These are phyloP conservation scores for Friedmanniomyces endolithicus DNA, from an alignment of 495 filamentous ascomycete genomes.

Conservation along the genomic window DNA sequence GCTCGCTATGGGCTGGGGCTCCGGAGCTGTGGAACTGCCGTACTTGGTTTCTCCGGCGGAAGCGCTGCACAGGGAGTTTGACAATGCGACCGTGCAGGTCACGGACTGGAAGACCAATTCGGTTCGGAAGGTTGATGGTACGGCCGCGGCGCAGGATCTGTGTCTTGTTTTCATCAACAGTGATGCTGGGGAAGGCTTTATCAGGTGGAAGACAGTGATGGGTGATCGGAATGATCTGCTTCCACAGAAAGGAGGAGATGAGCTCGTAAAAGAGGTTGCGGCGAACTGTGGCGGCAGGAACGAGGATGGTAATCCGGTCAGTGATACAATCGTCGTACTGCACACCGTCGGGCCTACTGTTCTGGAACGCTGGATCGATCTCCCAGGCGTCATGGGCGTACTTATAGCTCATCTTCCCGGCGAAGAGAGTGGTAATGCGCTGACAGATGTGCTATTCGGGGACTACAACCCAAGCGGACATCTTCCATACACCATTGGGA, in stretches of 20 bases:
- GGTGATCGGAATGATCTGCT: constrained; percentile 74
- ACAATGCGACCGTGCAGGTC: constrained; percentile 43
- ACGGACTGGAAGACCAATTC: constrained; percentile 50
- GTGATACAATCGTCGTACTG: constrained; percentile 63
- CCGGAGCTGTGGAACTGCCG: constrained; percentile 76
- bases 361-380: constrained; percentile 71
- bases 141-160: constrained; percentile 47
- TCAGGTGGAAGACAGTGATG: constrained; percentile 46
- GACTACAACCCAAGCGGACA: constrained; percentile 75
- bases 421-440: constrained; percentile 76
- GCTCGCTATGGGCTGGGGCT: constrained; percentile 78
- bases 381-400: constrained; percentile 66
- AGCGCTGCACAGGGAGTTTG: constrained; percentile 51
- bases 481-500: constrained; percentile 84
- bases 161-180: constrained; percentile 54
- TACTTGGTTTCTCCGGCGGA: constrained; percentile 62
- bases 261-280: constrained; percentile 59
- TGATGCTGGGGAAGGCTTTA: constrained; percentile 54
- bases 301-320: constrained; percentile 26
- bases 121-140: constrained; percentile 29
- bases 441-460: constrained; percentile 76
- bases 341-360: constrained; percentile 83
- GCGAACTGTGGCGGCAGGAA: constrained; percentile 52
- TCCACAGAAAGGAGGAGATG: constrained; percentile 65
- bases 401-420: constrained; percentile 80